Evolutionary conservation across 805 yeast species (phyloP).

Genomic region (Metschnikowia santaceciliae): DNA sequence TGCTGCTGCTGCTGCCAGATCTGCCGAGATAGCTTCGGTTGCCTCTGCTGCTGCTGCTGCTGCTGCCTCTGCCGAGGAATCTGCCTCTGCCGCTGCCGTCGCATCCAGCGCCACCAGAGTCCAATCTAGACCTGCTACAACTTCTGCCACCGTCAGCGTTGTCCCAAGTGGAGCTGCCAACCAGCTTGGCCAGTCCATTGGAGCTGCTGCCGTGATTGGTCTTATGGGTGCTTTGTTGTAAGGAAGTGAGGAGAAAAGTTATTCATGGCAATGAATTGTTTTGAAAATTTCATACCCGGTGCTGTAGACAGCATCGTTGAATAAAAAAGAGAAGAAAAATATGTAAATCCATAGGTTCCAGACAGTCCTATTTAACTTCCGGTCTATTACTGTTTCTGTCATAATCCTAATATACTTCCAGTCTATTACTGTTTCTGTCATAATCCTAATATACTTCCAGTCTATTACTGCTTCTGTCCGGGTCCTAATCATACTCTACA

Average conservation of each 20-base stretch:
- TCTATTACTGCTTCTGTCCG: too few species aligned
- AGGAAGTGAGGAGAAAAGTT: neutral
- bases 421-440: too few species aligned
- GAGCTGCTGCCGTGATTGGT: slow-evolving; percentile 40
- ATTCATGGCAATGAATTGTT: neutral
- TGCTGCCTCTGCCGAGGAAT: slow-evolving; percentile 17
- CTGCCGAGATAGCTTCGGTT: slow-evolving; percentile 9
- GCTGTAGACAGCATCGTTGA: slow-evolving; percentile 1
- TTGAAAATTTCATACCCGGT: slow-evolving; percentile 1
- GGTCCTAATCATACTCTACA: too few species aligned
- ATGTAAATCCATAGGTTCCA: neutral
- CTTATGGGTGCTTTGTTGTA: slow-evolving; percentile 33
- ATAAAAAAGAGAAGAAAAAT: neutral
- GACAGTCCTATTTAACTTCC: too few species aligned
- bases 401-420: too few species aligned
- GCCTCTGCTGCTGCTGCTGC: slow-evolving; percentile 17
- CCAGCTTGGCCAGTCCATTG: slow-evolving; percentile 27
- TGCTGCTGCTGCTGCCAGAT: slow-evolving; percentile 20
- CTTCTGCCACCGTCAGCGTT: neutral
- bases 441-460: too few species aligned
- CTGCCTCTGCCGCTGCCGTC: slow-evolving; percentile 15
- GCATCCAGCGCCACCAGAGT: slow-evolving; percentile 22
- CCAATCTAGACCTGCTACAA: slow-evolving; percentile 14
- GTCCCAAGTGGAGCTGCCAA: slow-evolving; percentile 19
- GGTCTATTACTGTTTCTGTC: too few species aligned